Base-by-base conservation (phyloP, 176 grass and related monocot genomes). In the Cymbopogon citratus region DNA sequence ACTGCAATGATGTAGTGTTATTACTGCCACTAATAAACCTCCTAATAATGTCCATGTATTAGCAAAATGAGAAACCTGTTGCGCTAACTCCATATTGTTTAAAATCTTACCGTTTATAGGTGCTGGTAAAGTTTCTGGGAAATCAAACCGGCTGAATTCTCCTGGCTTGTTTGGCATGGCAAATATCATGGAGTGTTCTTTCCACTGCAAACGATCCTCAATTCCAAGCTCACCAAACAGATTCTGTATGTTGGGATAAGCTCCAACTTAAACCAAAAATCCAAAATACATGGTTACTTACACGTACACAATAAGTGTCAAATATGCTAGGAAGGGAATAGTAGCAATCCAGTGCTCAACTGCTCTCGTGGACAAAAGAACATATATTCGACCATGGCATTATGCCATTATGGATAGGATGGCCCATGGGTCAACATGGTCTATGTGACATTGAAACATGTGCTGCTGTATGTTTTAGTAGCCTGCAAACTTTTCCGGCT, bases 171-270 rank as follows among this genome's bases (percentile, higher is more conserved):
- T 89, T 24, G 92, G 96, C 96, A 98, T 93, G 31, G 95, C 95
- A 86, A 98, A 98, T 81, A 98, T 93, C 95, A 98, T 98, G 29
- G 95, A 98, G 85, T 98, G 95, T 51, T 98, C 95, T 77, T 98
- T 98, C 95, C 95, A 98, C 84, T 98, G 95, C 80, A 98, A 91
- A 63, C 95, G 92, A 80, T 98, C 95, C 80, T 88, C 91, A 76
- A 98, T 98, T 73, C 92, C 92, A 86, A 98, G 92, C 82, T 98
- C 95, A 4, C 82, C 88, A 91, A 98, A 95, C 72, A 98, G 91
- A 89, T 95, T 98, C 82, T 95, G 92, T 46, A 98, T 61, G 87
- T 98, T 98, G 84, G 96, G 90, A 92, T 98, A 98, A 80, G 96
- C 96, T 84, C 96, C 96, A 93, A 98, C 96, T 98, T 76, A 83